phyloP scores from a whole-genome alignment of 805 yeast genomes.

The Nakazawaea ishiwadae region DNA sequence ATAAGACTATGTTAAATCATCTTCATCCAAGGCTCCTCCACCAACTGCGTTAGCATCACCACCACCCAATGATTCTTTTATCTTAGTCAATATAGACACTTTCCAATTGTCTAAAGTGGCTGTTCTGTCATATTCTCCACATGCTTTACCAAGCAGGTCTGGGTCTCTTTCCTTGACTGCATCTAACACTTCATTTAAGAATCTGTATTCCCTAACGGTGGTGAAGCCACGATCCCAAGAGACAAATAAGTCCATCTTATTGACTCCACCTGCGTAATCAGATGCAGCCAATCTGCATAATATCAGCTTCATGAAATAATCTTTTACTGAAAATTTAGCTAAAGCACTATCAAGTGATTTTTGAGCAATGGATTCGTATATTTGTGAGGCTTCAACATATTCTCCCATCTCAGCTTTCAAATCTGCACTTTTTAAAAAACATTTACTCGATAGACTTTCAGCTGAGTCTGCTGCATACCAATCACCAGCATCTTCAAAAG shows the following conservation, averaged over 20 bases:
- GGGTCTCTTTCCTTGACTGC: slow-evolving; percentile 79
- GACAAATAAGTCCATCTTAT: slow-evolving; percentile 57
- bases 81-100: slow-evolving; percentile 74
- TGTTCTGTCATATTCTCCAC: slow-evolving; percentile 83
- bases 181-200: slow-evolving; percentile 61
- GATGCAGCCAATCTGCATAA: slow-evolving; percentile 80
- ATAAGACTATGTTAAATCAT: slow-evolving; percentile 15
- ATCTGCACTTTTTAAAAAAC: slow-evolving; percentile 86
- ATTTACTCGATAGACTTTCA: slow-evolving; percentile 83
- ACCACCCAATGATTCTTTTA: slow-evolving; percentile 61
- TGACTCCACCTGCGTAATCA: slow-evolving; percentile 82
- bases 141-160: slow-evolving; percentile 66
- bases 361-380: slow-evolving; percentile 75
- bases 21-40: slow-evolving; percentile 28
- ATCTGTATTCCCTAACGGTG: slow-evolving; percentile 69
- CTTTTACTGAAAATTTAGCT: slow-evolving; percentile 89
- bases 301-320: slow-evolving; percentile 79
- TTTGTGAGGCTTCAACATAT: slow-evolving; percentile 68
- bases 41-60: slow-evolving; percentile 25
- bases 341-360: slow-evolving; percentile 69
- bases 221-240: slow-evolving; percentile 75
- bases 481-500: slow-evolving; percentile 92
- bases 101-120: slow-evolving; percentile 87
- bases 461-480: slow-evolving; percentile 95
- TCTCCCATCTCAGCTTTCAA: slow-evolving; percentile 56